Percentiles rank a stretch among this genome's conserved stretches.
These are phyloP conservation scores for Mortierella sp. DNA, from an alignment of 371 early-diverging fungal species.

Conservation along the genomic window DNA sequence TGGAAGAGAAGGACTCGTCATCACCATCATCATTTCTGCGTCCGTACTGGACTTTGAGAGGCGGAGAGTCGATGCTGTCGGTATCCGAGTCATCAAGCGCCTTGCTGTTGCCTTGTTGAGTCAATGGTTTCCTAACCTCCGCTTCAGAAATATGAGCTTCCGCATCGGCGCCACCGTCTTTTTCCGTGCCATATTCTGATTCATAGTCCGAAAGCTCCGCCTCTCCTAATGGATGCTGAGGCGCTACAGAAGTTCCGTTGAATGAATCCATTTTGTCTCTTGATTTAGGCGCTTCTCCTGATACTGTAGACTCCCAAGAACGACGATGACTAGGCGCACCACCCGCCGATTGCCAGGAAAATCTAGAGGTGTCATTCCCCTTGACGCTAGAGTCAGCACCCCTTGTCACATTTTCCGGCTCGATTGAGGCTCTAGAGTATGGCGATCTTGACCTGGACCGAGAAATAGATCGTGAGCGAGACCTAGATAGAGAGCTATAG, in stretches of 20 bases:
- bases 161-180: background rate
- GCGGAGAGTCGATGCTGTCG: slow-evolving; percentile 46
- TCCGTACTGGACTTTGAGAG: slow-evolving; percentile 51
- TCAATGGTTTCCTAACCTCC: background rate
- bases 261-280: background rate
- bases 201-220: slow-evolving; percentile 32
- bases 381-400: background rate
- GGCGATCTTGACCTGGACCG: slow-evolving; percentile 18
- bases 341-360: slow-evolving; percentile 32
- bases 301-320: slow-evolving; percentile 35
- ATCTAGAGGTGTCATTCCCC: slow-evolving; percentile 21
- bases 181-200: background rate
- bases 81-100: slow-evolving; percentile 14
- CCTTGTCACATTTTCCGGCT: background rate
- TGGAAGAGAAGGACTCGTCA: slow-evolving; percentile 19
- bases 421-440: background rate
- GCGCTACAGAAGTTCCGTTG: background rate
- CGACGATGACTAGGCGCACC: slow-evolving; percentile 13
- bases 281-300: background rate
- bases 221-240: slow-evolving; percentile 16
- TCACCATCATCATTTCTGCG: slow-evolving; percentile 32
- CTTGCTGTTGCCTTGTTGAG: background rate
- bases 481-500: slow-evolving; percentile 19
- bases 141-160: background rate
- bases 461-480: slow-evolving; percentile 22